A percentile compares a stretch with the other conserved stretches of the same genome.
These are phyloP conservation scores for Pyrenophora graminea DNA, from an alignment of 2,329 filamentous ascomycete genomes.

Conservation along the genomic window DNA sequence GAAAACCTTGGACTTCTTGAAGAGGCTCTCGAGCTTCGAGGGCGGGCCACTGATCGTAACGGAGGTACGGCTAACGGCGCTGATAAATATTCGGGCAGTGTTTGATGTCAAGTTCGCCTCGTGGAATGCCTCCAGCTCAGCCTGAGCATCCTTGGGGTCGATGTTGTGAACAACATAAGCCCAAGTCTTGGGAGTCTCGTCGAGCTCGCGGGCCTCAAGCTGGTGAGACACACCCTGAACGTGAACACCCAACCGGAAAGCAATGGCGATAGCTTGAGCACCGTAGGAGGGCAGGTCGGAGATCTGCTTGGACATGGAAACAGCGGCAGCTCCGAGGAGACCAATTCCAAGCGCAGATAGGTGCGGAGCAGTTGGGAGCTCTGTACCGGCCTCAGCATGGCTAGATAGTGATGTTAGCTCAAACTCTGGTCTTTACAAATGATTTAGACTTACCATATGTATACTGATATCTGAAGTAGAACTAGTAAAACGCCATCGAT, in stretches of 20 bases:
- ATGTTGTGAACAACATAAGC: conserved; percentile 50
- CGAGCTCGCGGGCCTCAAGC: conserved; percentile 45
- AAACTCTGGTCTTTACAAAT: background rate
- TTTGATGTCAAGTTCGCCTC: conserved; percentile 20
- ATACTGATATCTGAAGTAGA: conserved; percentile 48
- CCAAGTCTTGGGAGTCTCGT: conserved; percentile 43
- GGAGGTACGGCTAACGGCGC: conserved; percentile 30
- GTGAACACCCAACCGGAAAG: conserved; percentile 54
- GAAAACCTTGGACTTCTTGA: conserved; percentile 29
- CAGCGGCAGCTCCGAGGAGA: conserved; percentile 49
- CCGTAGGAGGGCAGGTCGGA: conserved; percentile 49
- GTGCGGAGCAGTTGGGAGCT: background rate
- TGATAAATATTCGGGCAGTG: conserved; percentile 33
- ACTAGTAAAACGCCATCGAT: conserved; percentile 53
- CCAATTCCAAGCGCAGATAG: conserved; percentile 47
- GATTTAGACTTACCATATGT: conserved; percentile 51
- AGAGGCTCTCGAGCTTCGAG: conserved; percentile 27
- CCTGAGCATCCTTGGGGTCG: conserved; percentile 36
- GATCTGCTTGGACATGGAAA: conserved; percentile 48
- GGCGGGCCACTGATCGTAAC: conserved; percentile 42
- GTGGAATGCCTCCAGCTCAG: conserved; percentile 47
- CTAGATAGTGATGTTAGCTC: background rate
- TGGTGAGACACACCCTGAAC: conserved; percentile 52
- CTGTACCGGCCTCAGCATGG: background rate
- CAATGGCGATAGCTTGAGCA: conserved; percentile 49